Percentiles rank a stretch among this genome's conserved stretches.
These are phyloP conservation scores for Paramecium biaurelia DNA, from an alignment of 73 alveolate species.

Conservation along the genomic window DNA sequence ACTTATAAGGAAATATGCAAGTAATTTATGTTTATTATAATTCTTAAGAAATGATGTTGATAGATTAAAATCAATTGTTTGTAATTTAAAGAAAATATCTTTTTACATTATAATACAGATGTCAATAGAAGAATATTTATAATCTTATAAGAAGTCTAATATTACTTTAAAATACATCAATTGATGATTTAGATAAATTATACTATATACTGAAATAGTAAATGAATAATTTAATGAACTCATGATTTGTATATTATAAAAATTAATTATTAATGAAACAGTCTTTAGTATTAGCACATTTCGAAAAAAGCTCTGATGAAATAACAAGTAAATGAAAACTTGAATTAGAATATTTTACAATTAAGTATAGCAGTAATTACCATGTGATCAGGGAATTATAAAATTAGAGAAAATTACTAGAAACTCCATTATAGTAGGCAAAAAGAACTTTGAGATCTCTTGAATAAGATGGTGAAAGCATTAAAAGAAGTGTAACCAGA, in stretches of 20 bases:
- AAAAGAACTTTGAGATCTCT: not conserved
- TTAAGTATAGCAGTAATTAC: not conserved
- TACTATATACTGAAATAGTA: not conserved
- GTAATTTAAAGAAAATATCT: too few relatives aligned
- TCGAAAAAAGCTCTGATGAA: not conserved
- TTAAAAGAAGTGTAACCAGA: not conserved
- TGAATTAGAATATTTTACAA: not conserved
- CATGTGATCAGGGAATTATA: not conserved
- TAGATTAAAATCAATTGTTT: too few relatives aligned
- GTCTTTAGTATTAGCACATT: not conserved
- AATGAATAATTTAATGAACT: not conserved
- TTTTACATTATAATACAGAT: too few relatives aligned
- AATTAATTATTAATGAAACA: not conserved
- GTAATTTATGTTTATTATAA: too few relatives aligned
- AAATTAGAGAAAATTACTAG: not conserved
- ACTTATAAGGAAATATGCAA: too few relatives aligned
- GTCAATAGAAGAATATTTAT: too few relatives aligned
- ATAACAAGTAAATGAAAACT: not conserved
- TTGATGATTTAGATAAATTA: not conserved
- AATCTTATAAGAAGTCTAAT: too few relatives aligned
- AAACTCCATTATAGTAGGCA: not conserved
- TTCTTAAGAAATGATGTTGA: too few relatives aligned
- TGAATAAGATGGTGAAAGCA: not conserved
- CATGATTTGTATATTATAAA: not conserved
- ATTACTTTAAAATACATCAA: too few relatives aligned